A percentile compares a stretch with the other conserved stretches of the same genome.
Conservation (phyloP, 345 rosid genomes). For the Hypericum androsaemum region DNA sequence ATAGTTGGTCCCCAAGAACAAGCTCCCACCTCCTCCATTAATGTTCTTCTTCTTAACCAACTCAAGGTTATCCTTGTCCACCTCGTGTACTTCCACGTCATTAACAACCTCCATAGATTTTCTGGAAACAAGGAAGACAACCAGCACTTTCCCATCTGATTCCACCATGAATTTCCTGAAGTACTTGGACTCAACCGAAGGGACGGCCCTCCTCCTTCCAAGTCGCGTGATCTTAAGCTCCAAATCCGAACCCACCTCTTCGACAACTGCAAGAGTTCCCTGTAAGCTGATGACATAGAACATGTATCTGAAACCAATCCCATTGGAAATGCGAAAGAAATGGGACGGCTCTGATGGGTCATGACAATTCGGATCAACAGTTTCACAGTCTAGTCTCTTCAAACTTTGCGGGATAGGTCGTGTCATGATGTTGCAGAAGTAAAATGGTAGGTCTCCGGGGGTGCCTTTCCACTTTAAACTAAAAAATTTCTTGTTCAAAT, state of each 20-base stretch:
- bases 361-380: no score
- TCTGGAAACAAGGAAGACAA: background rate
- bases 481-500: no score
- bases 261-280: background rate
- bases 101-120: background rate
- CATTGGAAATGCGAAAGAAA: background rate
- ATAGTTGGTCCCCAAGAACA: background rate
- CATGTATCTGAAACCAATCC: background rate
- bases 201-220: background rate
- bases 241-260: background rate
- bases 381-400: no score
- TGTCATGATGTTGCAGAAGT: no score
- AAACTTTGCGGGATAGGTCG: no score
- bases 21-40: background rate
- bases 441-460: no score
- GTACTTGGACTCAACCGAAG: background rate
- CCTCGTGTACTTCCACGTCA: background rate
- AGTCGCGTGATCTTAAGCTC: background rate
- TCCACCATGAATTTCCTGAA: slow-evolving; percentile 1
- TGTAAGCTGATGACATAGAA: background rate
- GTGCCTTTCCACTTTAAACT: no score
- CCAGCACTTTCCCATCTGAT: background rate
- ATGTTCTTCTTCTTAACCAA: background rate
- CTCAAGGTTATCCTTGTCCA: background rate
- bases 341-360: no score